Base-by-base conservation (phyloP, 2,329 filamentous ascomycete genomes). In the Fusarium torreyae region DNA sequence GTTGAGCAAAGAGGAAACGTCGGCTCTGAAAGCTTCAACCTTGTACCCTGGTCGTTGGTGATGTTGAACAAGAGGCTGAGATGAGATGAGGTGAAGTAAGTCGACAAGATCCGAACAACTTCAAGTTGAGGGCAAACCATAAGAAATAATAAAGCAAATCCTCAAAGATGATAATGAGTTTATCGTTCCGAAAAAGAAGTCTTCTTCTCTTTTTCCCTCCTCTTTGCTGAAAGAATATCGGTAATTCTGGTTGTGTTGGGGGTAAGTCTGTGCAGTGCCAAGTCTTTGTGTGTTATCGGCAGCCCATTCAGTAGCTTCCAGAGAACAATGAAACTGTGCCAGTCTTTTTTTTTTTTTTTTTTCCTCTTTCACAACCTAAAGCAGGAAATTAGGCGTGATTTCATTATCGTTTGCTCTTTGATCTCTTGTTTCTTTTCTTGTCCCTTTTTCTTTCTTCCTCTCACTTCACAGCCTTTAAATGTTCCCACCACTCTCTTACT, bases 291-390 rank as follows among this genome's bases (percentile, higher is more conserved):
- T 68, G 34, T 64, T 22, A 42, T 67, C 34, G 40, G 57, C 57
- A 62, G 43, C 63, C 65, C 50, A 73, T 73, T 71, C 68, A 68
- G 57, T 58, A 54, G 58, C 63, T 52, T 53, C 33, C 58, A 58
- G 49, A 65, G 55, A 63, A 74, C 72, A 74, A 74, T 74, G 70
- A 74, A 74, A 72, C 57, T 60, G 55, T 50, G 43, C 46, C 48
- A 43, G 52, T 57, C 33, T 49, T 58, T 55, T 46, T 50, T 59
- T 58, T 49, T 58, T 55, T 46, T 50, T 59, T 58, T 51, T 50
- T 65, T 52, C 59, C 42, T 59, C 66, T 63, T 69, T 66, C 53
- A 66, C 45, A 36, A 58, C 52, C 59, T 64, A 54, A 58, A 48
- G 28, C 53, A 63, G 59, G 48, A 62, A 55, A 68, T 65, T 63